Percentiles rank a stretch among this genome's conserved stretches.
phyloP scores from a whole-genome alignment of 2,329 filamentous ascomycete species.

The Penicillium sp. region DNA sequence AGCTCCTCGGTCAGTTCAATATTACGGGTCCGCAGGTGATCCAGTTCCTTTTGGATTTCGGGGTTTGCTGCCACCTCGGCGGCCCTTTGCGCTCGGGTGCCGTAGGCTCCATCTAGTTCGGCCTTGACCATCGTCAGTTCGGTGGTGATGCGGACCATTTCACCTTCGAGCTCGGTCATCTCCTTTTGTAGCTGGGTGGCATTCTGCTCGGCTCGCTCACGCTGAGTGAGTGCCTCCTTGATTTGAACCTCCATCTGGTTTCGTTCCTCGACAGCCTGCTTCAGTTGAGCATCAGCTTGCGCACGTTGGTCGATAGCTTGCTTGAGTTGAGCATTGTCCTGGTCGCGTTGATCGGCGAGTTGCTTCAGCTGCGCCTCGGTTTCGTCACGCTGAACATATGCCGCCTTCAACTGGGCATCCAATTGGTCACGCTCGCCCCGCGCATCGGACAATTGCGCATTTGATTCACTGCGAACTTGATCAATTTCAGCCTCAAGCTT shows the following conservation, averaged over 20 bases:
- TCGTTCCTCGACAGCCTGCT: background rate
- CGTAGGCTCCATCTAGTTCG: constrained; percentile 92
- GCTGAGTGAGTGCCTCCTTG: constrained; percentile 22
- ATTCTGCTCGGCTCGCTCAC: constrained; percentile 32
- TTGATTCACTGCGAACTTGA: constrained; percentile 29
- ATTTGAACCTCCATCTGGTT: background rate
- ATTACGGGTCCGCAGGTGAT: constrained; percentile 48
- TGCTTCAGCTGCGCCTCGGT: constrained; percentile 10
- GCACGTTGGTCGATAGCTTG: constrained; percentile 13
- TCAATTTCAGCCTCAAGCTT: constrained; percentile 28
- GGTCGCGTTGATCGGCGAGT: constrained; percentile 22
- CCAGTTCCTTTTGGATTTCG: constrained; percentile 54
- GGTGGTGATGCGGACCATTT: constrained; percentile 61
- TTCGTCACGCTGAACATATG: background rate
- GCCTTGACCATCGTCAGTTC: constrained; percentile 86
- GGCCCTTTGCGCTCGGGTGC: constrained; percentile 62
- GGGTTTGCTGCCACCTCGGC: constrained; percentile 58
- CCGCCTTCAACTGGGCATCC: constrained; percentile 14
- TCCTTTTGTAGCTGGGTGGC: constrained; percentile 43
- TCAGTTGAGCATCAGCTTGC: constrained; percentile 23
- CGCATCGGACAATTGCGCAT: constrained; percentile 25
- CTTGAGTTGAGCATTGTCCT: constrained; percentile 28
- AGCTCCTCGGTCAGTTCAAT: constrained; percentile 44
- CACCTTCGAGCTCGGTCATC: constrained; percentile 51
- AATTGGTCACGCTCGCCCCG: constrained; percentile 15